Conservation (phyloP, 2,329 filamentous ascomycete species). For the Calonectria multiphialidica region DNA sequence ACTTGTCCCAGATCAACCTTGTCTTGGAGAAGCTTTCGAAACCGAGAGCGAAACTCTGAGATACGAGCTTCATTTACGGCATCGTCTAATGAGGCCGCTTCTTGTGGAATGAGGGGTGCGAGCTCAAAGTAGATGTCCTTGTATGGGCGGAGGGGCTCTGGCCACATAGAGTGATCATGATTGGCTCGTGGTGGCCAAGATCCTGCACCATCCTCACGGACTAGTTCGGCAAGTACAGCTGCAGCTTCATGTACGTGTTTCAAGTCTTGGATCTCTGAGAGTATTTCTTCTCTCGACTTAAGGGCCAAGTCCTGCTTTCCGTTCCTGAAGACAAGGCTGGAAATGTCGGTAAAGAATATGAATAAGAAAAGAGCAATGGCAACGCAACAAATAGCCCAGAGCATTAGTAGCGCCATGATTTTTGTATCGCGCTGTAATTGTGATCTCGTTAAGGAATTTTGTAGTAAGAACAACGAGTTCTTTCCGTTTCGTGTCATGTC, state of each 20-base stretch:
- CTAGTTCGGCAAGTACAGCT: background rate
- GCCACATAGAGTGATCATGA: background rate
- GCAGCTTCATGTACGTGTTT: background rate
- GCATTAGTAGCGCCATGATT: background rate
- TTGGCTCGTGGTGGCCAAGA: background rate
- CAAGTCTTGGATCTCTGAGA: background rate
- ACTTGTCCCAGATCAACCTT: background rate
- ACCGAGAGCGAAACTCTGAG: background rate
- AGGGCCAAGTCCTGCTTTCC: background rate
- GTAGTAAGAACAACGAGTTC: background rate
- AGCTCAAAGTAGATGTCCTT: background rate
- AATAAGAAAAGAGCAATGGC: background rate
- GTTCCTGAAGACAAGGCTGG: background rate
- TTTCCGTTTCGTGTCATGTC: background rate
- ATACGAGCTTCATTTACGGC: background rate
- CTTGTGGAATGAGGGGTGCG: background rate
- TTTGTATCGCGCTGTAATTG: background rate
- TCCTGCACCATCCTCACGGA: background rate
- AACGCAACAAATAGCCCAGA: background rate
- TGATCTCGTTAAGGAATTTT: background rate
- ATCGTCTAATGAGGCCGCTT: background rate
- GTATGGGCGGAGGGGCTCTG: background rate
- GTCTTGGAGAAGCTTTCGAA: background rate
- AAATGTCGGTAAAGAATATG: background rate
- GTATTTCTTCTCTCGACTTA: background rate